Evolutionary conservation across 2,329 filamentous ascomycete species (phyloP), one percentile per base, ranked within the genome.

Genomic region (Stachybotrys elegans): DNA sequence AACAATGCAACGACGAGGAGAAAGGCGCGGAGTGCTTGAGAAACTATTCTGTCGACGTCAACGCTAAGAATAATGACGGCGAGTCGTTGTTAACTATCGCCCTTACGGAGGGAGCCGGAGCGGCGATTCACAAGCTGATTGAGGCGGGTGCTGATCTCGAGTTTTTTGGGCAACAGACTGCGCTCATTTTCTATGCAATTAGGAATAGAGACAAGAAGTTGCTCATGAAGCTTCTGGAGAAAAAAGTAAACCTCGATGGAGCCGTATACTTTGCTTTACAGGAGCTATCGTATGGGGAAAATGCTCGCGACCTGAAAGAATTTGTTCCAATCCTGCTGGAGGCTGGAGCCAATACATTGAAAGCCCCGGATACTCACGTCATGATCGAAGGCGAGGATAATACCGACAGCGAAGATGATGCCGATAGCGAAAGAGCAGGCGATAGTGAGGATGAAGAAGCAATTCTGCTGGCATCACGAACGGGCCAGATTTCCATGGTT

Each of bases 181-280:
- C 6, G 16, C 36, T 39, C n/a, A 21, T 39, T 20, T 39, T 21
- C 21, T 22, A 39, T 21, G 19, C 13, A 8, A 39, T 39, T 39
- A 6, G 19, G 6, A 39, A 6, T 21, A 22, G 19, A 39, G 36
- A 39, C n/a, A n/a, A 39, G 36, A 21, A 8, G n/a, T 22, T 39
- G 21, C n/a, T 39, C 19, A 14, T n/a, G 21, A 39, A 20, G 36
- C 21, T 39, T 6, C 8, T 39, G 21, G 21, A 39, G 16, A 20
- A 39, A 21, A 22, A 39, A 6, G 36, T 39, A 9, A 39, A 39
- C 7, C 36, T 39, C 9, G 19, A 39, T 39, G 36, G 36, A 39
- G 12, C 36, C 8, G n/a, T 39, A 6, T 22, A 39, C n/a, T 39
- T 39, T 22, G 19, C 36, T n/a, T 11, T 20, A 9, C 19, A 39